Percentiles rank a stretch among this genome's conserved stretches.
Evolutionary conservation across 2,329 filamentous ascomycete genomes (phyloP).

Genomic region (Aspergillus tamarii): DNA sequence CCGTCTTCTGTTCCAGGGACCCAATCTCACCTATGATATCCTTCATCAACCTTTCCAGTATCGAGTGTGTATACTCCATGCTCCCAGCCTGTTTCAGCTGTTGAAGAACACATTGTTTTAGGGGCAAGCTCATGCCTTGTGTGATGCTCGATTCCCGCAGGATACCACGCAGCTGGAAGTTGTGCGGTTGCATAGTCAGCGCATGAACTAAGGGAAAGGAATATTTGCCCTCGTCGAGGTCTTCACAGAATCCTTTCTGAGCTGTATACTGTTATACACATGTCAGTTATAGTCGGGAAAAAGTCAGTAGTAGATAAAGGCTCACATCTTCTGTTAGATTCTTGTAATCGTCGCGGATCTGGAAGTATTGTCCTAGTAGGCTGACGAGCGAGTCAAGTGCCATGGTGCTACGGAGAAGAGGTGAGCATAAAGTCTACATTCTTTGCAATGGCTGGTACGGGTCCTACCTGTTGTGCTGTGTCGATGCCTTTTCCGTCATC

Average conservation of each 20-base stretch:
- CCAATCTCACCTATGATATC: slow-evolving; percentile 2
- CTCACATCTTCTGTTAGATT: slow-evolving; percentile 5
- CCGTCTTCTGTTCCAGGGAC: slow-evolving; percentile 2
- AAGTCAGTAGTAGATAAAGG: slow-evolving; percentile 14
- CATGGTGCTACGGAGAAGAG: too few species aligned
- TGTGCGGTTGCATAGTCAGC: not conserved
- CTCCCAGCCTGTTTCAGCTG: not conserved
- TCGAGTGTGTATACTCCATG: slow-evolving; percentile 2
- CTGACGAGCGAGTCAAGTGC: too few species aligned
- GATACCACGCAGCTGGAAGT: not conserved
- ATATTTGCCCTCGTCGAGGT: slow-evolving; percentile 78
- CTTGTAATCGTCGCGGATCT: slow-evolving; percentile 15
- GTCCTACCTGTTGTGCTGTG: too few species aligned
- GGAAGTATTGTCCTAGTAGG: too few species aligned
- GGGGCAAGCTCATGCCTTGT: not conserved
- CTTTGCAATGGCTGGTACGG: rapidly evolving
- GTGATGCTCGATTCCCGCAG: not conserved
- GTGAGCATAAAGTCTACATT: too few species aligned
- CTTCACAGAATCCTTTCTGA: slow-evolving; percentile 69
- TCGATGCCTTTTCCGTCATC: too few species aligned
- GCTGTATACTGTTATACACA: slow-evolving; percentile 63
- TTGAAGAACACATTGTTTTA: slow-evolving; percentile 6
- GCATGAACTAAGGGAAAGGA: slow-evolving; percentile 83
- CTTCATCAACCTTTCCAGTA: slow-evolving; percentile 4
- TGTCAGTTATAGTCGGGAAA: not conserved